Evolutionary conservation across 108 stramenopile species (phyloP), one percentile per base, ranked within the genome.

Genomic region (Pinguiococcus pyrenoidosus): DNA sequence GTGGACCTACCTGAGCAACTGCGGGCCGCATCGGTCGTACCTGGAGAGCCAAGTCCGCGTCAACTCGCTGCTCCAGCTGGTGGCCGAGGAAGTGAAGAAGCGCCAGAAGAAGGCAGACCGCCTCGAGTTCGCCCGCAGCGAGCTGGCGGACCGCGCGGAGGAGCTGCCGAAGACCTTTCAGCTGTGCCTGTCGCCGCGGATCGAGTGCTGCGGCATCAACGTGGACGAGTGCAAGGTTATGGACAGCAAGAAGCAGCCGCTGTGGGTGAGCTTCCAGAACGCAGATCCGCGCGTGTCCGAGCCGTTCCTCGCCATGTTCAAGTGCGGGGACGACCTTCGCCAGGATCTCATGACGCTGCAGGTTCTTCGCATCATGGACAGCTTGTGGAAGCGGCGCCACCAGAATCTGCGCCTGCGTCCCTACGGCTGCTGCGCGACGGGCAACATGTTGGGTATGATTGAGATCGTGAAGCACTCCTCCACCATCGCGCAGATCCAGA

Each of bases 311-410:
- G n/a, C n/a, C n/a, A n/a, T n/a, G n/a, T 71, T 64, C 58, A 72
- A 77, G 66, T 48, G 43, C 23, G 74, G 77, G 18, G 77, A 78
- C 32, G 77, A 78, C 43, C 37, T 78, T 27, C 62, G 77, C 8
- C 77, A 78, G 45, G 77, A 78, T 43, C 66, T 68, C 49, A 59
- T 78, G 37, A 73, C 68, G 17, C 51, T 78, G 29, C 74, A 76
- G 61, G 30, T 78, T 28, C 29, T 78, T 22, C 53, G 66, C 8
- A 39, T 73, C 17, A 78, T 78, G 74, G 72, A 78, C 62, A 37
- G 26, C 41, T 44, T 76, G 36, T 73, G 75, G 72, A 56, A 47
- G 24, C 33, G 44, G 25, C 50, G 51, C 21, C 73, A 43, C 4
- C 43, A n/a, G n/a, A n/a, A n/a, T n/a, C n/a, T n/a, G n/a, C n/a